These are phyloP conservation scores for Lasiodiplodia gonubiensis DNA, from an alignment of 2,329 filamentous ascomycete genomes.

Conservation along the genomic window DNA sequence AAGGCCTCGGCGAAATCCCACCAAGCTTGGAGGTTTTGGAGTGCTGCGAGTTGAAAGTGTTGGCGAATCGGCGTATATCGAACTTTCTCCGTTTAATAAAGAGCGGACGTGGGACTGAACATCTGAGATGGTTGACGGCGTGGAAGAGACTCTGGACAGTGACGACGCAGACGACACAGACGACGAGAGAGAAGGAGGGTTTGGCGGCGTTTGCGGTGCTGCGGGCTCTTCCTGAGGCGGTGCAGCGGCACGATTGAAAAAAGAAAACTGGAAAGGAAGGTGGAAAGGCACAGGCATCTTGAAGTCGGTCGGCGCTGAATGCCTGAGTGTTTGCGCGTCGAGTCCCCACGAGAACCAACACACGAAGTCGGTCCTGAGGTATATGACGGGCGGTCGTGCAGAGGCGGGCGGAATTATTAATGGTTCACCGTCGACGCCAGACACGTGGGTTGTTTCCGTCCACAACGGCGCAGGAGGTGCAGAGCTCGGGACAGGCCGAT, in stretches of 20 bases:
- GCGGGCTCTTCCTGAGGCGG: constrained; percentile 3
- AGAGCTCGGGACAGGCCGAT: constrained; percentile 28
- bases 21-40: constrained; percentile 1
- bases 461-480: constrained; percentile 33
- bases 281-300: constrained; percentile 14
- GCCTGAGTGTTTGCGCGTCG: constrained; percentile 19
- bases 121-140: constrained; percentile 9
- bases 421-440: constrained; percentile 22
- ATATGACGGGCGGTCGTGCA: constrained; percentile 4
- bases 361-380: constrained; percentile 2
- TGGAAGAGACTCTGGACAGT: not conserved
- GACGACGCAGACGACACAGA: not conserved
- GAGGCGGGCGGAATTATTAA: constrained; percentile 21
- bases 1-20: not conserved
- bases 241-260: constrained; percentile 11
- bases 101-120: constrained; percentile 24
- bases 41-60: constrained; percentile 13
- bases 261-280: constrained; percentile 7
- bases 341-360: constrained; percentile 23
- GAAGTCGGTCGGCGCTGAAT: not conserved
- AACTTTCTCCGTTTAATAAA: not conserved
- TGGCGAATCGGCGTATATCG: constrained; percentile 14
- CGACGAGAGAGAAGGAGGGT: not conserved
- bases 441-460: constrained; percentile 37
- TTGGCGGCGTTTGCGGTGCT: not conserved